Evolutionary conservation across 202 grass and related monocot species (phyloP), one percentile per base, ranked within the genome.

Genomic region (Setaria italica): DNA sequence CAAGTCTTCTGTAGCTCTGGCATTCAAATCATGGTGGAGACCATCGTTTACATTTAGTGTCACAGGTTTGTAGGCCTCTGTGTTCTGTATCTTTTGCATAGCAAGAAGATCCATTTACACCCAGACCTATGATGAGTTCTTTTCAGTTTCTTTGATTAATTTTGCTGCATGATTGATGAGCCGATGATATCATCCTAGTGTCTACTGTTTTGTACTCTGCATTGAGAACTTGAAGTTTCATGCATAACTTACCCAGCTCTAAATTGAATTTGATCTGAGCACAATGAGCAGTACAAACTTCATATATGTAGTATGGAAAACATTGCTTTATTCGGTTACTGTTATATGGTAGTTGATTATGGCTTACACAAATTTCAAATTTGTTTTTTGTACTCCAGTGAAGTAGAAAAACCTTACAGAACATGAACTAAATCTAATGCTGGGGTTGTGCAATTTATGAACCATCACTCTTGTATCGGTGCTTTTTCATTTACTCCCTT

Each of bases 1-100:
- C 35, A 89, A 85, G 41, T 95, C 96, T 80, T 94, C 91, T 72
- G 41, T 98, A 51, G 86, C 93, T 55, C 56, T 98, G 80, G 91
- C 93, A 70, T 92, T 95, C 81, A 98, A 98, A 87, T 98, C 96
- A 89, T 98, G 96, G 96, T 98, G 93, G 96, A 95, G 70, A 81
- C 96, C 96, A 39, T 94, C 96, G 51, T 95, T 95, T 76, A 91
- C 96, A 73, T 94, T 98, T 74, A 95, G 90, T 60, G 66, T 94
- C 78, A 94, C 93, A 80, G 96, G 96, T 98, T 17, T 79, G 85
- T 37, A 43, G n/a, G 34, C 12, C 11, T 81, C 17, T 41, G 25
- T 34, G 47, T 71, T 78, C n/a, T 45, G 20, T 70, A 60, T 65
- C 7, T 34, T 76, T 54, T 72, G 19, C 34, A 3, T 57, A 62